Base-by-base conservation (phyloP, 306 rosid genomes). In the Cajanus cajan region DNA sequence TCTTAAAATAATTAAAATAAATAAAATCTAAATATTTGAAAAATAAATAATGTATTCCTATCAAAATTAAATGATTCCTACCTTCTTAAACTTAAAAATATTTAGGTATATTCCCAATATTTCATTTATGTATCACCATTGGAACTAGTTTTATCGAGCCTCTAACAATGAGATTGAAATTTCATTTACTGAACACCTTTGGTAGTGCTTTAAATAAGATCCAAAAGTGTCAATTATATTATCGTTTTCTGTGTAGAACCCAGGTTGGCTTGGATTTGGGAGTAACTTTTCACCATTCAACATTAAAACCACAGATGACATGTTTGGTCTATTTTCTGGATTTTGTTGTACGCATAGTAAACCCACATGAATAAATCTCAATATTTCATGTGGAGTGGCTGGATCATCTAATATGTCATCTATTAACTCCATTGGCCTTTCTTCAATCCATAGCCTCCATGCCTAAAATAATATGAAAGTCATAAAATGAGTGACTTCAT, bases 111-210 rank as follows among this genome's bases (percentile, higher is more conserved):
- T n/a, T n/a, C n/a, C n/a, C n/a, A n/a, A n/a, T n/a, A n/a, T n/a
- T n/a, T n/a, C n/a, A n/a, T n/a, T n/a, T n/a, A n/a, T n/a, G n/a
- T n/a, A n/a, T n/a, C n/a, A n/a, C n/a, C n/a, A n/a, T n/a, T n/a
- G n/a, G n/a, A n/a, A n/a, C n/a, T n/a, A n/a, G n/a, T 28, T 28
- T 8, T 61, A 61, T 13, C 67, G 43, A 0, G 22, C 67, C 6
- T 31, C 18, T 45, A 76, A 36, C 31, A 39, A 19, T 34, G 80
- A 64, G 2, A 62, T 14, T 21, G 80, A 48, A 48, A 16, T 73
- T 76, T 63, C 64, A 14, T 76, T 48, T 19, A 47, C 1, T 8
- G 80, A 76, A 63, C 47, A 43, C 18, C n/a, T 28, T 75, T 15
- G 51, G 28, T 2, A n/a, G 9, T 19, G 62, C 14, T 57, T 25